phyloP scores from a whole-genome alignment of 225 moss, liverwort and hornwort species.

The Straminergon stramineum region DNA sequence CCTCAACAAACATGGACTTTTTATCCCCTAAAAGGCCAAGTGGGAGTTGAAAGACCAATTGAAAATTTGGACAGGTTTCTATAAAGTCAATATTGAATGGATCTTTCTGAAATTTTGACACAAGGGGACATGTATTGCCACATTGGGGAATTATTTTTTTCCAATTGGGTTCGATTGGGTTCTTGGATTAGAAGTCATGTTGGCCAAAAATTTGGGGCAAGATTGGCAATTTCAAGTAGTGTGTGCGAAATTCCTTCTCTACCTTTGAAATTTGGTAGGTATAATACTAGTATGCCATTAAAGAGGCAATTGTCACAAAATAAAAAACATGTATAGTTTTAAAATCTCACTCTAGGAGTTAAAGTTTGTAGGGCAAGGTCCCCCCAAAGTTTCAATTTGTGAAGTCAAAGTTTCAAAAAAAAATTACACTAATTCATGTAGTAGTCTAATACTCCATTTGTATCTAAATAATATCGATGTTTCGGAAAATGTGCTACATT shows the following conservation, averaged over 20 bases:
- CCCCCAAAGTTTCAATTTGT: not conserved
- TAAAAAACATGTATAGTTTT: not conserved
- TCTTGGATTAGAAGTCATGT: not conserved
- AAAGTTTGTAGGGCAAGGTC: no score
- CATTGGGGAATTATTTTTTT: not conserved
- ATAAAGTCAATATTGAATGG: not conserved
- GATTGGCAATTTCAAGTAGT: rapidly evolving
- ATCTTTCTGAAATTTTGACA: not conserved
- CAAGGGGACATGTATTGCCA: not conserved
- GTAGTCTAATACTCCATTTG: not conserved
- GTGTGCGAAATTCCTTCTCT: not conserved
- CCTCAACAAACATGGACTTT: not conserved
- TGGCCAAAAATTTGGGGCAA: not conserved
- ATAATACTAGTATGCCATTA: not conserved
- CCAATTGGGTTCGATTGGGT: rapidly evolving
- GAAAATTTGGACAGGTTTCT: not conserved
- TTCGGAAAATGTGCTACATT: no score
- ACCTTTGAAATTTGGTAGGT: not conserved
- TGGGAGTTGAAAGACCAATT: not conserved
- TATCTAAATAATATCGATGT: no score
- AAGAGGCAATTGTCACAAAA: not conserved
- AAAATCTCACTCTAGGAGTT: no score
- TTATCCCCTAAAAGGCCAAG: not conserved
- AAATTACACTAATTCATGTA: not conserved
- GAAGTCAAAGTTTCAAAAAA: not conserved